Base-by-base conservation (phyloP, 23 red algal genomes). In the Gracilaria gracilis region DNA sequence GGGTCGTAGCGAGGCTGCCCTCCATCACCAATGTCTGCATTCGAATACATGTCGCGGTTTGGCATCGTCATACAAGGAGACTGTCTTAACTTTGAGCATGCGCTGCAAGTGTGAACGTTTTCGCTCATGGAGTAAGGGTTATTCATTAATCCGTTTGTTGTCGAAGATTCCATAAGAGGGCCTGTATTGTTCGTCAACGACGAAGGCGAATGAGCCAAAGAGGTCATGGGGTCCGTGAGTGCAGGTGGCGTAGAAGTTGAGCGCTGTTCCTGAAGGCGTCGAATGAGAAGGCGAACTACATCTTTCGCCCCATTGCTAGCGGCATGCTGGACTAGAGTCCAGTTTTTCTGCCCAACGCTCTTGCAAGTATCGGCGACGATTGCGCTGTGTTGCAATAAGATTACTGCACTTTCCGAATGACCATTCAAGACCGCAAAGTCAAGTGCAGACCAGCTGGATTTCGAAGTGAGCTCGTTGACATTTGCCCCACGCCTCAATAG, bases 381-480 rank as follows among this genome's bases (percentile, higher is more conserved):
- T 23, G 89, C 78, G 31, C 61, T 64, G 47, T 84, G 79, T 1
- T 84, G 54, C 38, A 92, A 49, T 20, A 92, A 69, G 8, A 48
- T 64, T 24, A 94, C 27, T 34, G 92, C 82, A 72, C 92, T 81
- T 48, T 86, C 92, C 33, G 92, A 65, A 66, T 94, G 75, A 0
- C 83, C 93, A 55, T 95, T 95, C 29, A 98, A 38, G 34, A 98
- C 97, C 53, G 97, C 89, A 35, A 98, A 91, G 61, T 98, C 97
- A 35, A 98, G 62, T 2, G 97, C 79, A 44, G 93, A 81, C 97
- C 97, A 98, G 5, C 90, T 77, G 20, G 38, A 59, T 81, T 95
- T 98, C n/a, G 80, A 72, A 25, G 89, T 94, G 17, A 82, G 67
- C 16, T 83, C 64, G 62, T 98, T 93, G 23, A 98, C 93, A 57